Percentiles rank a stretch among this genome's conserved stretches.
These are phyloP conservation scores for Cardiospermum halicacabum DNA, from an alignment of 345 rosid species.

Conservation along the genomic window DNA sequence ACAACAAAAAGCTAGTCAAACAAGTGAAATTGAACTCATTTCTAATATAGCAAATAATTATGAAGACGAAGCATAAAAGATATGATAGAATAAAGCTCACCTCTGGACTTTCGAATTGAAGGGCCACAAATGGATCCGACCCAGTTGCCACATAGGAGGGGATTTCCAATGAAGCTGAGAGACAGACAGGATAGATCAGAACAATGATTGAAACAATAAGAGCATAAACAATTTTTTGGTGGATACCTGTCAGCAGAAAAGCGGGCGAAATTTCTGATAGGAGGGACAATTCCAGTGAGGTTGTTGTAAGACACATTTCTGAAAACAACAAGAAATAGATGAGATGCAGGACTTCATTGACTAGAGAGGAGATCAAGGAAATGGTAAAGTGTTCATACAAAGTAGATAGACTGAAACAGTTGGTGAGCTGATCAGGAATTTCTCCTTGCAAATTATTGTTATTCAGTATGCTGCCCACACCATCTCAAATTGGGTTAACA, in stretches of 20 bases:
- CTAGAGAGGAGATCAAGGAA: background rate
- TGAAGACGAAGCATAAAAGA: background rate
- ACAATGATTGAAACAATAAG: background rate
- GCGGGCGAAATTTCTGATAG: conserved; percentile 53
- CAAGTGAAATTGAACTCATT: background rate
- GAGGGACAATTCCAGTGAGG: conserved; percentile 66
- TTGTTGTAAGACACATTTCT: conserved; percentile 91
- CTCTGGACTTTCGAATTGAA: conserved; percentile 42
- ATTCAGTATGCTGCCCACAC: conserved; percentile 56
- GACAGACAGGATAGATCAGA: background rate
- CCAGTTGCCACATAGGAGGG: conserved; percentile 81
- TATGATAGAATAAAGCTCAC: conserved; percentile 19
- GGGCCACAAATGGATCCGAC: conserved; percentile 70
- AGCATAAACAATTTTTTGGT: background rate
- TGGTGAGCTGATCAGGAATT: conserved; percentile 77
- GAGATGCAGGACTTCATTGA: background rate
- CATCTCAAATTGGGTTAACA: background rate
- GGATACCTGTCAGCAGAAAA: conserved; percentile 64
- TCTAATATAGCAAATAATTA: background rate
- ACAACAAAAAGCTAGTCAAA: background rate
- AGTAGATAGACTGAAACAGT: conserved; percentile 65
- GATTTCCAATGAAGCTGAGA: conserved; percentile 73
- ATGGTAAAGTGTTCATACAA: conserved; percentile 40
- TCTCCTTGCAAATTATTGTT: conserved; percentile 68
- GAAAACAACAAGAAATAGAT: background rate